Evolutionary conservation across 257 asterid genomes (phyloP).

Genomic region (Solanum peruvianum): DNA sequence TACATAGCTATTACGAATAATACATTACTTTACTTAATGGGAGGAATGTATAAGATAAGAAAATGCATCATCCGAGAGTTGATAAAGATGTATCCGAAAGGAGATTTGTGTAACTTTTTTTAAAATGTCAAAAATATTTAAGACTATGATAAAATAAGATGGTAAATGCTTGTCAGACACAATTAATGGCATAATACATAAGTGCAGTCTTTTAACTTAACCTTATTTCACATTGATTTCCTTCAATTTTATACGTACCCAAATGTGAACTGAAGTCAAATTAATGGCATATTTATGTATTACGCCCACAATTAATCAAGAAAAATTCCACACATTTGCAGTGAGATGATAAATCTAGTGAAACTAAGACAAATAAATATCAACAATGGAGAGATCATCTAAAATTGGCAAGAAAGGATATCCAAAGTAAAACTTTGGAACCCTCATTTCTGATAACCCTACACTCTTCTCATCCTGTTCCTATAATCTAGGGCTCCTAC

Average conservation of each 20-base stretch:
- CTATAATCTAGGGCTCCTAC: constrained; percentile 25
- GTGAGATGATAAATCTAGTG: background rate
- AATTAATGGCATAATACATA: no score
- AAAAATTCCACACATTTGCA: background rate
- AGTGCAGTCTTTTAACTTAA: fast-evolving
- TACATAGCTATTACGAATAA: no score
- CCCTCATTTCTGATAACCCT: background rate
- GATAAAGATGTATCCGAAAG: no score
- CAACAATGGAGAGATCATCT: background rate
- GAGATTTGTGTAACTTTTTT: no score
- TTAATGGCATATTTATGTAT: background rate
- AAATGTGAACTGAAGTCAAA: no score
- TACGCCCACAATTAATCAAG: background rate
- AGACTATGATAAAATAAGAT: no score
- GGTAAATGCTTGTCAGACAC: no score
- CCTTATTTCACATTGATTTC: fast-evolving
- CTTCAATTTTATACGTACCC: background rate
- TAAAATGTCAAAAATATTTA: fast-evolving
- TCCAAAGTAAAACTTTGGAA: constrained; percentile 8
- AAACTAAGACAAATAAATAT: background rate
- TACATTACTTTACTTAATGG: no score
- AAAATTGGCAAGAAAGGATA: background rate
- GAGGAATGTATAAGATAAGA: no score
- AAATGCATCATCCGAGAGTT: no score
- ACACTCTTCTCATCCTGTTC: constrained; percentile 14